Conservation (phyloP, 331 rosid species). For the Telfairia occidentalis region DNA sequence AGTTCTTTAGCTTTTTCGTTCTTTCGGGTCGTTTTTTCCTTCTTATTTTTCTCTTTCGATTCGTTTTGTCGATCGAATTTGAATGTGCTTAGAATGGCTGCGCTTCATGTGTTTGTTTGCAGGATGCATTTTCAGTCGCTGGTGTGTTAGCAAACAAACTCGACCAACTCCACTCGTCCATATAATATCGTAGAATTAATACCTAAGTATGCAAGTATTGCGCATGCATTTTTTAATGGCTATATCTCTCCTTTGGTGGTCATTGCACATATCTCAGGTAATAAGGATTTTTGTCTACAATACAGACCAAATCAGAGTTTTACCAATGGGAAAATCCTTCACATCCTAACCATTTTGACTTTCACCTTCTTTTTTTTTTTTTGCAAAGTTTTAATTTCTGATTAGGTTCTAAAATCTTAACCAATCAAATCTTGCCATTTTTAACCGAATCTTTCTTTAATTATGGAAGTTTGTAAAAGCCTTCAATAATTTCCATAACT, state of each 20-base stretch:
- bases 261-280: background rate
- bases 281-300: background rate
- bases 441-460: background rate
- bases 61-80: background rate
- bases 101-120: background rate
- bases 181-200: conserved; percentile 1
- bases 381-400: background rate
- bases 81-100: background rate
- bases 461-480: background rate
- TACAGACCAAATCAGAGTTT: background rate
- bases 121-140: background rate
- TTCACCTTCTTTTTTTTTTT: background rate
- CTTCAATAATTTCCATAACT: background rate
- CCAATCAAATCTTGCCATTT: background rate
- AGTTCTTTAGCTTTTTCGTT: background rate
- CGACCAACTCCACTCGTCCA: background rate
- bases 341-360: background rate
- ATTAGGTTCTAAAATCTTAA: background rate
- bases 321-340: background rate
- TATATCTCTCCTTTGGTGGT: background rate
- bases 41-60: background rate
- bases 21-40: too few relatives aligned
- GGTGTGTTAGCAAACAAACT: background rate
- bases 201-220: background rate
- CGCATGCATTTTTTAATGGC: background rate